These are phyloP conservation scores for Corynespora cassiicola DNA, from an alignment of 2,329 filamentous ascomycete genomes.

Conservation along the genomic window DNA sequence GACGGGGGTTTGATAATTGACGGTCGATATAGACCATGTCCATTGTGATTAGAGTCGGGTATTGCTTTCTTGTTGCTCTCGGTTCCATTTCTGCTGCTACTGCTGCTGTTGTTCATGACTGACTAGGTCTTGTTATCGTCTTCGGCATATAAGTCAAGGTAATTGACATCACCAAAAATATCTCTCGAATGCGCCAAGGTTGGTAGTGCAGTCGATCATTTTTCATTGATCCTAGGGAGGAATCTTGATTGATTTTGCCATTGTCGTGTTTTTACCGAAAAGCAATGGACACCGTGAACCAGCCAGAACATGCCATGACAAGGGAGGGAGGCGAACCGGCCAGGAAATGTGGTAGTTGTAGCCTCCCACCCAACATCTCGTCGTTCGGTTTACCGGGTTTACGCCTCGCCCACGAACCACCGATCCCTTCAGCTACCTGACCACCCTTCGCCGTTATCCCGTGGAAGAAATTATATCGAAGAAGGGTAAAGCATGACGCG, in stretches of 20 bases:
- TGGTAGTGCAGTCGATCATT: conserved; percentile 41
- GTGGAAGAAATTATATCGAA: conserved; percentile 76
- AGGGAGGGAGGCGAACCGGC: conserved; percentile 42
- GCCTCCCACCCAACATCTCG: conserved; percentile 37
- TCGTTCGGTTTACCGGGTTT: conserved; percentile 35
- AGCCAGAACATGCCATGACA: conserved; percentile 46
- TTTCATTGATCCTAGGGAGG: conserved; percentile 45
- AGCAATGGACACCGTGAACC: conserved; percentile 45
- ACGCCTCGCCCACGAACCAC: conserved; percentile 35
- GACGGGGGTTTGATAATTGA: no score
- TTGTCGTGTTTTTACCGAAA: conserved; percentile 44
- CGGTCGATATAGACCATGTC: no score
- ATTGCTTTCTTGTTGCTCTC: no score
- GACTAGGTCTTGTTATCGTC: no score
- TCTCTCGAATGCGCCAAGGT: no score
- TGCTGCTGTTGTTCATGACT: no score
- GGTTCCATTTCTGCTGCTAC: no score
- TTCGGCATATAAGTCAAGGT: no score
- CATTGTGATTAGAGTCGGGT: no score
- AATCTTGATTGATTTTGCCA: conserved; percentile 47
- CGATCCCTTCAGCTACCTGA: conserved; percentile 31
- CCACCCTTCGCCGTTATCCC: conserved; percentile 28
- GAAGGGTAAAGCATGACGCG: conserved; percentile 98
- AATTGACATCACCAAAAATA: no score
- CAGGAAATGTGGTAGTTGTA: no score